Base-by-base conservation (phyloP, 2,329 filamentous ascomycete genomes). In the Nannizziopsis barbatae region DNA sequence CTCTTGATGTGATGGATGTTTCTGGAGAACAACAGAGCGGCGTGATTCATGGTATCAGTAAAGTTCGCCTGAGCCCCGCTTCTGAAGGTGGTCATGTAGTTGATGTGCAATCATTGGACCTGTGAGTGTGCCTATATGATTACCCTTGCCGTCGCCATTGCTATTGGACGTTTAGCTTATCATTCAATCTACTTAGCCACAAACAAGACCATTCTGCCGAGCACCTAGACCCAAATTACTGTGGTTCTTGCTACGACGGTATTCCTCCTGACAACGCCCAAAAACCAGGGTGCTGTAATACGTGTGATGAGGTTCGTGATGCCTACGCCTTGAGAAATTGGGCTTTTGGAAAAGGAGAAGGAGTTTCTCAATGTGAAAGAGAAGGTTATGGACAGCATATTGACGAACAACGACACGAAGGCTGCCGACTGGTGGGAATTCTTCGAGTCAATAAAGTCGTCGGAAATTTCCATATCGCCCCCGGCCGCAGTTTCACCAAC, bases 1-100 rank as follows among this genome's bases (percentile, higher is more conserved):
- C 92, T 10, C 81, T 98, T 59, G 92, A 98, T 65, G 90, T 98
- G 49, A 98, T 98, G 92, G 92, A 98, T 69, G 90, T 96, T 20
- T 95, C 88, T 17, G 92, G 92, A 54, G 92, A 98, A 68, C 84
- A 95, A 62, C 92, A 98, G 67, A 86, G 89, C 58, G 92, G 90
- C 45, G 85, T 98, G 50, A 82, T 87, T 65, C 88, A 95, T 62
- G 92, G 92, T 40, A 80, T 98, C 53, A 86, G 80, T 69, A 96
- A 95, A 71, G 84, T 95, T 53, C 82, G 92, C 53, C 75, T 98
- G 53, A 74, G 77, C 53, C 74, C 88, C 18, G 73, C 75, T 57
- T 72, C 71, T 38, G 81, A 95, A 58, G 90, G 90, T 36, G 85
- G 89, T 53, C 74, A 72, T 50, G 81, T 81, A 55, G 84, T 93